Evolutionary conservation across 306 rosid species (phyloP).

Genomic region (Quercus gilva): DNA sequence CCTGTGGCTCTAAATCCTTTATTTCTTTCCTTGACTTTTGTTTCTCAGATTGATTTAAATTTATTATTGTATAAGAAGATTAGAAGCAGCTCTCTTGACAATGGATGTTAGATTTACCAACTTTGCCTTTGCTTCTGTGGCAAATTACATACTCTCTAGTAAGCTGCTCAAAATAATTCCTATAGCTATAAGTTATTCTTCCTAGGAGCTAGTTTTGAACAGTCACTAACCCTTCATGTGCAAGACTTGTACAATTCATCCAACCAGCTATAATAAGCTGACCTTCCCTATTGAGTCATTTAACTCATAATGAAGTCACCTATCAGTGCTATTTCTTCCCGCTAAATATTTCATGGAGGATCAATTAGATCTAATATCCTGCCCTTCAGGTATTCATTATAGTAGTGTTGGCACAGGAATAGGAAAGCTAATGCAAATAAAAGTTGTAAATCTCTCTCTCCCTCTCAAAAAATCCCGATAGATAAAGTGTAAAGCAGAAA

Average conservation of each 20-base stretch:
- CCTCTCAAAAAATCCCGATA: too few relatives aligned
- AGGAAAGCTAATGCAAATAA: background rate
- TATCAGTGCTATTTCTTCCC: background rate
- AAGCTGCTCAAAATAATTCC: background rate
- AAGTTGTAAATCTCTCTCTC: background rate
- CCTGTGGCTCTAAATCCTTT: background rate
- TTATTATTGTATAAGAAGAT: background rate
- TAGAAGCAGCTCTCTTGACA: too few relatives aligned
- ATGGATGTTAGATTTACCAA: too few relatives aligned
- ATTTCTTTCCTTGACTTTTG: background rate
- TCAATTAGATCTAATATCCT: background rate
- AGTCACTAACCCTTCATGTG: background rate
- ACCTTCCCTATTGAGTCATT: background rate
- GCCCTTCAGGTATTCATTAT: background rate
- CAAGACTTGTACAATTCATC: background rate
- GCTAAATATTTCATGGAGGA: background rate
- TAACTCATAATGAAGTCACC: background rate
- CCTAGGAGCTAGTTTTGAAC: background rate
- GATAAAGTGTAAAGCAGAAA: conserved; percentile 20
- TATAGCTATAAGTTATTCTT: background rate
- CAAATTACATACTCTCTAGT: background rate
- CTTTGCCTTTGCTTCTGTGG: background rate
- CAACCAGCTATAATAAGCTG: background rate
- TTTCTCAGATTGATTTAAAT: background rate
- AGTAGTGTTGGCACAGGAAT: background rate